Evolutionary conservation across 2,329 filamentous ascomycete genomes (phyloP).

Genomic region (Rutstroemia sydowiana): DNA sequence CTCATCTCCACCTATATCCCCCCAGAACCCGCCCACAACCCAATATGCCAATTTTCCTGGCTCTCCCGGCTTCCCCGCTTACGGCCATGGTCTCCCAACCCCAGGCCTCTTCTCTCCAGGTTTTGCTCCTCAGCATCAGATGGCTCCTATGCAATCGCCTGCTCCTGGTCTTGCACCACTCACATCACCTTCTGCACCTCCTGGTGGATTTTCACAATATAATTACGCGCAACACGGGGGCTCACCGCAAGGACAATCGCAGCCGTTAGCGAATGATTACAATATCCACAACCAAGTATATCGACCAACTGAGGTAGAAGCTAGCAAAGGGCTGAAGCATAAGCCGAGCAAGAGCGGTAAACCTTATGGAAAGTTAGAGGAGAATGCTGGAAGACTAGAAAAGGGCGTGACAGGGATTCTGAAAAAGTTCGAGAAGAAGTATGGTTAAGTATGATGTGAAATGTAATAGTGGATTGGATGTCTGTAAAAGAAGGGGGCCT

Average conservation of each 20-base stretch:
- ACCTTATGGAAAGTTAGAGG: constrained; percentile 42
- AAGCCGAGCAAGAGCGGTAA: not conserved
- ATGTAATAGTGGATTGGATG: not conserved
- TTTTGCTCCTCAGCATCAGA: constrained; percentile 8
- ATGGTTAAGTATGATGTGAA: constrained; percentile 19
- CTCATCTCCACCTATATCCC: constrained; percentile 1
- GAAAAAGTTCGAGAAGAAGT: constrained; percentile 70
- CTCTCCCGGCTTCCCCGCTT: constrained; percentile 34
- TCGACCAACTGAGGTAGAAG: constrained; percentile 57
- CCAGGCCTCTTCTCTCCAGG: constrained; percentile 19
- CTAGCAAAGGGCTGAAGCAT: constrained; percentile 26
- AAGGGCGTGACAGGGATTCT: constrained; percentile 64
- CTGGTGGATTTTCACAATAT: constrained; percentile 51
- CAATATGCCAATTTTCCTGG: constrained; percentile 40
- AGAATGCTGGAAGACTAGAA: constrained; percentile 59
- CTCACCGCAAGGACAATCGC: constrained; percentile 15
- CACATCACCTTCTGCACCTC: constrained; percentile 31
- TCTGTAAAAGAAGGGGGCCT: not conserved
- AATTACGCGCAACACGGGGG: constrained; percentile 33
- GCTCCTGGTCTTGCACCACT: constrained; percentile 5
- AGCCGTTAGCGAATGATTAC: constrained; percentile 41
- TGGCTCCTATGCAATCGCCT: constrained; percentile 4
- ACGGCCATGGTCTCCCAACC: constrained; percentile 34
- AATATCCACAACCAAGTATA: constrained; percentile 63
- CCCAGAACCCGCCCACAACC: constrained; percentile 26